phyloP scores from a whole-genome alignment of 2,329 filamentous ascomycete genomes.

The Alternaria sp. region DNA sequence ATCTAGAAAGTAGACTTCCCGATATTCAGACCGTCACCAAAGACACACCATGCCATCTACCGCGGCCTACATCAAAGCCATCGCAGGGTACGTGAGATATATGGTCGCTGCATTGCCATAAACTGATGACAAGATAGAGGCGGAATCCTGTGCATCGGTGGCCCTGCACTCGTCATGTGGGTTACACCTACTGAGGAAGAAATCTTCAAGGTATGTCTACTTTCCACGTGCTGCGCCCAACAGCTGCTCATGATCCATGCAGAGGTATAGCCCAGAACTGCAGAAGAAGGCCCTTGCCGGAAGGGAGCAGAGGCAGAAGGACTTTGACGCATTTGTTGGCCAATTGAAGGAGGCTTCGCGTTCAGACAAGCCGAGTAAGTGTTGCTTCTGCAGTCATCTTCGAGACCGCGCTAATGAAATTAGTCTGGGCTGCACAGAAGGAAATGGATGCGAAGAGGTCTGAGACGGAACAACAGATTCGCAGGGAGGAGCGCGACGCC shows the following conservation, averaged over 20 bases:
- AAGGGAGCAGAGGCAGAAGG: constrained; percentile 75
- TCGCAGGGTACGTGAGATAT: constrained; percentile 37
- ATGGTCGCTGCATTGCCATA: constrained; percentile 6
- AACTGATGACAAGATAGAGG: constrained; percentile 62
- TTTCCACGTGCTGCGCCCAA: constrained; percentile 20
- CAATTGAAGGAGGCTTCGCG: constrained; percentile 88
- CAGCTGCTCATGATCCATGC: constrained; percentile 8
- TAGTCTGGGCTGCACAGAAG: constrained; percentile 47
- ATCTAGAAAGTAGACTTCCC: background rate
- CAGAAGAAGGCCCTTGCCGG: constrained; percentile 85
- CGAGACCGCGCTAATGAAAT: constrained; percentile 15
- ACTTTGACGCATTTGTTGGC: constrained; percentile 86
- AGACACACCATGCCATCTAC: constrained; percentile 33
- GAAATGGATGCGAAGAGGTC: constrained; percentile 42
- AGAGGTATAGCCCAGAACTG: constrained; percentile 93
- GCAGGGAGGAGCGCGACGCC: constrained; percentile 40
- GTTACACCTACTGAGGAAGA: constrained; percentile 88
- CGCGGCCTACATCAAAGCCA: constrained; percentile 42
- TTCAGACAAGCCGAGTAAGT: constrained; percentile 86
- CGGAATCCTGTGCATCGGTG: constrained; percentile 75
- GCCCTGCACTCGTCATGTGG: constrained; percentile 82
- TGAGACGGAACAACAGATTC: constrained; percentile 29
- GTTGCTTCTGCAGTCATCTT: background rate
- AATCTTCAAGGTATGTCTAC: constrained; percentile 68
- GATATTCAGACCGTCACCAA: background rate